Conservation (phyloP, 83 land plant species). For the Larix sibirica region DNA sequence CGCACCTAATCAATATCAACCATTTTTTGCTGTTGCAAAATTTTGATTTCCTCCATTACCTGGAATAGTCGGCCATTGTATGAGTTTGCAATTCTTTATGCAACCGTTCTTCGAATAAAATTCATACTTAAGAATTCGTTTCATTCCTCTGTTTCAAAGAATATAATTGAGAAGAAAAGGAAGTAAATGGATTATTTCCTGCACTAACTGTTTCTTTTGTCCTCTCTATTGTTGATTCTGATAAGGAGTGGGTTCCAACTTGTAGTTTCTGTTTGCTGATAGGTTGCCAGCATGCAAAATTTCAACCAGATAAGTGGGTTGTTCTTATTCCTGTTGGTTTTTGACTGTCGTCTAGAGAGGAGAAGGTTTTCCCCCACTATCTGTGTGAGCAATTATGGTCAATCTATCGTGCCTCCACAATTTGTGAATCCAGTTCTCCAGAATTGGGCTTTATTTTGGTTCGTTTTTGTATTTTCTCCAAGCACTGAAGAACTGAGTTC, state of each 20-base stretch:
- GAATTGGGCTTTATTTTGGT: not conserved
- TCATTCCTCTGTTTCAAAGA: not conserved
- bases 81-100: not conserved
- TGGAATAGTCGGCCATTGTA: not conserved
- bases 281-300: not conserved
- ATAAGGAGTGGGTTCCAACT: not conserved
- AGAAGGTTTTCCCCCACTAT: too few species aligned
- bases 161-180: not conserved
- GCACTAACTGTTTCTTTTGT: not conserved
- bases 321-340: not conserved
- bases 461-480: not conserved
- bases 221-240: not conserved
- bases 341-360: not conserved
- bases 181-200: not conserved
- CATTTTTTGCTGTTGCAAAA: not conserved
- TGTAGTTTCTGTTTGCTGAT: not conserved
- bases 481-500: not conserved
- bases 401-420: too few species aligned
- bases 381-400: too few species aligned
- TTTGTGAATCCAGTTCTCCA: too few species aligned
- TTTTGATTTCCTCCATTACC: not conserved
- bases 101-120: not conserved
- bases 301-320: not conserved
- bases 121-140: not conserved
- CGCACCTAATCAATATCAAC: too few species aligned